A percentile compares a stretch with the other conserved stretches of the same genome.
Evolutionary conservation across 2,329 filamentous ascomycete genomes (phyloP).

Genomic region (Gaeumannomyces sp.): DNA sequence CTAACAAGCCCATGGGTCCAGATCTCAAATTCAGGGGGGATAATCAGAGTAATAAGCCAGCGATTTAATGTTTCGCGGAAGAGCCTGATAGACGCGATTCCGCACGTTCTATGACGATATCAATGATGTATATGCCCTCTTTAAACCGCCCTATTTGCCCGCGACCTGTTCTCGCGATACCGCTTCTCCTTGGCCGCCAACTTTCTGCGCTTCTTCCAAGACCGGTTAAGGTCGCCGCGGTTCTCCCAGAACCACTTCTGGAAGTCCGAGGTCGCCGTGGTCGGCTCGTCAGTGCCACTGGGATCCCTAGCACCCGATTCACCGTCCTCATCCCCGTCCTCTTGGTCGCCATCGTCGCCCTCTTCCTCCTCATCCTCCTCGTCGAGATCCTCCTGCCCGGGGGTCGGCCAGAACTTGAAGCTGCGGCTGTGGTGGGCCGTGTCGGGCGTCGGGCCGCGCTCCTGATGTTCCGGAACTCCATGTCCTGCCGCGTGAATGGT

Average conservation of each 20-base stretch:
- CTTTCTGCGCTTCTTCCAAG: slow-evolving; percentile 61
- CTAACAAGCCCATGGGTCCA: too few relatives aligned
- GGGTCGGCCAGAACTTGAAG: slow-evolving; percentile 51
- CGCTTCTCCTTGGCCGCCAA: slow-evolving; percentile 59
- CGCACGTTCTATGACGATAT: neutral
- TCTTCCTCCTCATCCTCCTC: slow-evolving; percentile 33
- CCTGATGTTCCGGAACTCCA: slow-evolving; percentile 67
- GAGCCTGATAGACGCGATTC: neutral
- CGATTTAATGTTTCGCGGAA: neutral
- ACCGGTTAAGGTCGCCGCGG: slow-evolving; percentile 55
- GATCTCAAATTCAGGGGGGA: neutral
- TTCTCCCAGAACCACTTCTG: slow-evolving; percentile 65
- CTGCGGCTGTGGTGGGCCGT: slow-evolving; percentile 69
- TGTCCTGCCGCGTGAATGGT: slow-evolving; percentile 73
- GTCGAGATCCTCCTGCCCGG: slow-evolving; percentile 38
- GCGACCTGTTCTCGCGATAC: slow-evolving; percentile 56
- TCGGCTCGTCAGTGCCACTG: slow-evolving; percentile 9
- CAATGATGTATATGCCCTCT: too few relatives aligned
- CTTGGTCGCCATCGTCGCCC: slow-evolving; percentile 23
- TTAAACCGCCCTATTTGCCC: slow-evolving; percentile 12
- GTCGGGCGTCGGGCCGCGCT: slow-evolving; percentile 91
- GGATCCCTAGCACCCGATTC: slow-evolving; percentile 16
- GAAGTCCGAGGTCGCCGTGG: slow-evolving; percentile 43
- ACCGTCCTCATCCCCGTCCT: slow-evolving; percentile 15
- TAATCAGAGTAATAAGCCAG: neutral